A percentile compares a stretch with the other conserved stretches of the same genome.
Evolutionary conservation across 2,329 filamentous ascomycete genomes (phyloP).

Genomic region (Juglanconis oblonga): DNA sequence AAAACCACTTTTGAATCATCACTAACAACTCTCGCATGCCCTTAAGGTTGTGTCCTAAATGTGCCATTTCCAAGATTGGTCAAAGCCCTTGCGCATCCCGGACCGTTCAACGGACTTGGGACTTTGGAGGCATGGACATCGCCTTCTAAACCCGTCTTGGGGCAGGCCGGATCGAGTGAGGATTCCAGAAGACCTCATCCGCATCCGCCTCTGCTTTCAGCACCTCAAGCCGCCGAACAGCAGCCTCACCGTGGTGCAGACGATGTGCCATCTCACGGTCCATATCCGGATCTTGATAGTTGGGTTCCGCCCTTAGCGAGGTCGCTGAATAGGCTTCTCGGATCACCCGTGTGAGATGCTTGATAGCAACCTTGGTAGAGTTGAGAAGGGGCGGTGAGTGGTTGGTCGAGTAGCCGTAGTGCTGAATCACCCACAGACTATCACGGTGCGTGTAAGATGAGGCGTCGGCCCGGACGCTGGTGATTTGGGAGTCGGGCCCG

Average conservation of each 20-base stretch:
- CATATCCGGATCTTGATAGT: slow-evolving; percentile 8
- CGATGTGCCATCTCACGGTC: neutral
- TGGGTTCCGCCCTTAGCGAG: neutral
- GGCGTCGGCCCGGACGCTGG: slow-evolving; percentile 23
- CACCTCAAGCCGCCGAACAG: neutral
- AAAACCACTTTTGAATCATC: too few relatives aligned
- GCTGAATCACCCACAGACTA: slow-evolving; percentile 47
- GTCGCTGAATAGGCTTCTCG: neutral
- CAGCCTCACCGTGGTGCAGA: neutral
- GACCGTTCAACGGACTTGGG: too few relatives aligned
- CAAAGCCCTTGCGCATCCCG: too few relatives aligned
- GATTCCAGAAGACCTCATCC: slow-evolving; percentile 10
- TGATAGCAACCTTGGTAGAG: neutral
- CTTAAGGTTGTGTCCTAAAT: too few relatives aligned
- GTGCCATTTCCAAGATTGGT: too few relatives aligned
- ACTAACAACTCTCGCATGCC: too few relatives aligned
- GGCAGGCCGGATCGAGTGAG: slow-evolving; percentile 5
- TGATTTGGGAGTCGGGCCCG: slow-evolving; percentile 36
- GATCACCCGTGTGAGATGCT: neutral
- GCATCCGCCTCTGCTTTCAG: slow-evolving; percentile 6
- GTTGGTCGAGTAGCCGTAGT: slow-evolving; percentile 32
- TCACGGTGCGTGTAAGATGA: slow-evolving; percentile 40
- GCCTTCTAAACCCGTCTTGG: neutral
- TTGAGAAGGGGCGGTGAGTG: slow-evolving; percentile 7
- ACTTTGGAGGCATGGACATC: too few relatives aligned